phyloP scores from a whole-genome alignment of 1,284 basidiomycete species.

The Vanrija sp. region DNA sequence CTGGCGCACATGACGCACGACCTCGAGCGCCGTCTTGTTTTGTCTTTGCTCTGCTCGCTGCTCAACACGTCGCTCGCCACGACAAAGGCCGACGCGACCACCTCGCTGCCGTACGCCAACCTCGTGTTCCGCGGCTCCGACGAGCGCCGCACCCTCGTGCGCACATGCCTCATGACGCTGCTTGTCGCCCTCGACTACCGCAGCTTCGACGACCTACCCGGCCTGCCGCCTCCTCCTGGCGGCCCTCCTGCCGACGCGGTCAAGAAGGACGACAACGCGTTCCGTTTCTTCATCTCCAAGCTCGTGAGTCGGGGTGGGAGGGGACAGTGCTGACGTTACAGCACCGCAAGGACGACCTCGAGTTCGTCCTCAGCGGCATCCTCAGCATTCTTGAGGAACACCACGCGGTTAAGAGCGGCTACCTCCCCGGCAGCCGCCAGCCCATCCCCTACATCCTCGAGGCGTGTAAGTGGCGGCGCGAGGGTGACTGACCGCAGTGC shows the following conservation, averaged over 20 bases:
- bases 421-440: constrained; percentile 76
- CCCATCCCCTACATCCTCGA: constrained; percentile 76
- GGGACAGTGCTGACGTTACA: constrained; percentile 47
- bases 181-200: constrained; percentile 78
- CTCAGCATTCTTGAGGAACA: constrained; percentile 68
- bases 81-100: constrained; percentile 53
- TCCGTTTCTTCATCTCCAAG: constrained; percentile 84
- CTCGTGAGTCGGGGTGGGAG: constrained; percentile 52
- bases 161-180: constrained; percentile 68
- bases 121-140: constrained; percentile 81
- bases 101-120: constrained; percentile 75
- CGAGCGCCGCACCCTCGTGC: constrained; percentile 63
- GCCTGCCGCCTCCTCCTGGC: constrained; percentile 2
- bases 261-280: constrained; percentile 68
- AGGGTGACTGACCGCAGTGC: neutral
- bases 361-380: constrained; percentile 72
- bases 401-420: constrained; percentile 64
- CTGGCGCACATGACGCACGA: constrained; percentile 73
- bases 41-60: constrained; percentile 83
- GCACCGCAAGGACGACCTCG: constrained; percentile 84
- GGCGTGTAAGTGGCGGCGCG: constrained; percentile 57
- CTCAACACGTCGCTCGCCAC: constrained; percentile 75
- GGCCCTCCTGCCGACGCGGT: constrained; percentile 11
- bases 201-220: constrained; percentile 44
- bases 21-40: constrained; percentile 70